Percentiles rank a stretch among this genome's conserved stretches.
Evolutionary conservation across 768 basidiomycete genomes (phyloP).

Genomic region (Pleurotus giganteus): DNA sequence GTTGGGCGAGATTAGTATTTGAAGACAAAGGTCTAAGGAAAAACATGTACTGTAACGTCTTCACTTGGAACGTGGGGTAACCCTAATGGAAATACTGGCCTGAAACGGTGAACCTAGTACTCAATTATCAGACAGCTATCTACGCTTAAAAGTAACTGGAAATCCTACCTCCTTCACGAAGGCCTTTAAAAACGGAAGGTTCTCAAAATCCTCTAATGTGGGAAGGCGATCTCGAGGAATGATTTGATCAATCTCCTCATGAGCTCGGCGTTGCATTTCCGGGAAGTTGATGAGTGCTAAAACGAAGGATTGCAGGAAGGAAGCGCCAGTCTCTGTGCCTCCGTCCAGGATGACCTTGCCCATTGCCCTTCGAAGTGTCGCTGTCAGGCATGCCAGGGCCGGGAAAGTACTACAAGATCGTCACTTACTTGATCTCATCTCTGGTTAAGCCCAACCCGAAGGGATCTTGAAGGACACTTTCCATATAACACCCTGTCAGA

Average conservation of each 20-base stretch:
- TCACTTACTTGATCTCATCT: neutral
- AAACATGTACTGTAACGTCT: neutral
- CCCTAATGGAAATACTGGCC: constrained; percentile 9
- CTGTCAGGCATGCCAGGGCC: neutral
- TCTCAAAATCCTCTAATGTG: constrained; percentile 17
- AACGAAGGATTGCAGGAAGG: constrained; percentile 16
- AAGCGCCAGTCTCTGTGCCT: neutral
- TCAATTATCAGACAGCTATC: neutral
- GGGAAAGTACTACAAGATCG: neutral
- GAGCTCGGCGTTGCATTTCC: constrained; percentile 21
- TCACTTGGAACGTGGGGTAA: constrained; percentile 16
- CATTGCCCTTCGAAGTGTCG: neutral
- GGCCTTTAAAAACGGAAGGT: constrained; percentile 22
- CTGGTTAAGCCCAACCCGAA: neutral
- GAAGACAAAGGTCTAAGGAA: constrained; percentile 13
- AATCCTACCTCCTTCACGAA: constrained; percentile 21
- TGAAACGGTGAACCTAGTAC: constrained; percentile 2
- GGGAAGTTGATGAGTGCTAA: constrained; percentile 25
- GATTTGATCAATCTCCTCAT: constrained; percentile 27
- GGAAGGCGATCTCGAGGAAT: constrained; percentile 25
- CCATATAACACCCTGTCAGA: neutral
- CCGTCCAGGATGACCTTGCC: neutral
- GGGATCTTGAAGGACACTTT: neutral
- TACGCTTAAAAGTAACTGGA: neutral
- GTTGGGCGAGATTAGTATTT: constrained; percentile 24